Percentiles rank a stretch among this genome's conserved stretches.
Evolutionary conservation across 164 flowering plant species (phyloP).

Genomic region (Magnolia kwangsiensis): DNA sequence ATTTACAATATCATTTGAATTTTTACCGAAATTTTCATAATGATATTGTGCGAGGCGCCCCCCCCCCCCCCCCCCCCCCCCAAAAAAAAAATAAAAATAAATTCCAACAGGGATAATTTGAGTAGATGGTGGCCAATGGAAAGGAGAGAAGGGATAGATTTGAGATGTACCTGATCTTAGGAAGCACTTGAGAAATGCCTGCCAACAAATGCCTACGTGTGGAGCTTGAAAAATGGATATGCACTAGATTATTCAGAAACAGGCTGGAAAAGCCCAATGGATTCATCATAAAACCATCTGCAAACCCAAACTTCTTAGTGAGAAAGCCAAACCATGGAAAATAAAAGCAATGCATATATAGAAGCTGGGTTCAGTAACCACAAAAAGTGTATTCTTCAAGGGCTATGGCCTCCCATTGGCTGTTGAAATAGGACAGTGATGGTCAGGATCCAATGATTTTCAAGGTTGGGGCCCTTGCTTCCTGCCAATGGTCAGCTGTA

Average conservation of each 20-base stretch:
- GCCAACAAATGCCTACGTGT: background rate
- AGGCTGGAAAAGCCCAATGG: constrained; percentile 5
- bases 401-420: no score
- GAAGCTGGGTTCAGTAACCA: background rate
- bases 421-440: no score
- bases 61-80: no score
- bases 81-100: no score
- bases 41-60: no score
- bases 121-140: background rate
- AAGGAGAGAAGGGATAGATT: background rate
- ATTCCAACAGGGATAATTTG: no score
- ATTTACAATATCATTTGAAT: no score
- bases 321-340: background rate
- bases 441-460: no score
- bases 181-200: background rate
- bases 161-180: constrained; percentile 1
- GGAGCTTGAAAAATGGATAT: background rate
- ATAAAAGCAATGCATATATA: background rate
- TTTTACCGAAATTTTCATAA: no score
- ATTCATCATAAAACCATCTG: constrained; percentile 16
- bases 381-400: background rate
- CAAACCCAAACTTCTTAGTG: background rate
- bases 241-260: constrained; percentile 5
- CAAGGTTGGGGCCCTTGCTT: no score
- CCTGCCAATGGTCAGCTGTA: no score